Evolutionary conservation across 2,329 filamentous ascomycete genomes (phyloP), one percentile per base, ranked within the genome.

Genomic region (Penicillium brevicompactum): DNA sequence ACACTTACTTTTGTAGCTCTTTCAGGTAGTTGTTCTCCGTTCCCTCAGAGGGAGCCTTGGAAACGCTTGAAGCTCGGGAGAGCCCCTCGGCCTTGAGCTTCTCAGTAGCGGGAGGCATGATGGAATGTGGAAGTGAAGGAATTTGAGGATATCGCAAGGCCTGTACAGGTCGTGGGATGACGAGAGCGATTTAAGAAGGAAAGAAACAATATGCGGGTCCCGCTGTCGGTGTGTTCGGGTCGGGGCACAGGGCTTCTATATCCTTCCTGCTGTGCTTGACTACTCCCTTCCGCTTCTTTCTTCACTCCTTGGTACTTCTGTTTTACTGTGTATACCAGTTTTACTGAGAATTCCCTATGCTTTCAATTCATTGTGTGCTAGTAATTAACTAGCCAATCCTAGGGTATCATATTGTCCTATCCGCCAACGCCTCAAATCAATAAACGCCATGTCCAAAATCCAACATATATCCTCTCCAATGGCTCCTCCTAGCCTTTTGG

Each of bases 1-100:
- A 31, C 32, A 72, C 87, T 72, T 79, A 96, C 92, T 96, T 97
- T 71, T 93, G 87, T 47, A 97, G 82, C 73, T 97, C 93, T 72
- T 87, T 91, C 71, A 97, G 83, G 77, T 93, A 92, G 38, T 87
- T 81, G 68, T 85, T 92, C 72, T 97, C 92, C 59, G 78, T 80
- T 56, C 80, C 80, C 67, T 81, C 74, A 7, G 79, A 77, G 58
- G 80, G 56, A 16, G 56, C 58, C 57, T 67, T 67, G 42, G 69
- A 67, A 38, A 61, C 60, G 49, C 62, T 66, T 27, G 70, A 70
- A 55, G 61, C 63, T 61, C 59, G 85, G 60, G 81, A 70, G 50
- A 74, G 77, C 80, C 73, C 76, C 51, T 89, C 89, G 78, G 83
- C 85, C 83, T 80, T 62, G 87, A 82, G 76, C 88, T 88, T 73